Percentiles rank a stretch among this genome's conserved stretches.
These are phyloP conservation scores for Paramecium sexaurelia DNA, from an alignment of 73 alveolate genomes.

Conservation along the genomic window DNA sequence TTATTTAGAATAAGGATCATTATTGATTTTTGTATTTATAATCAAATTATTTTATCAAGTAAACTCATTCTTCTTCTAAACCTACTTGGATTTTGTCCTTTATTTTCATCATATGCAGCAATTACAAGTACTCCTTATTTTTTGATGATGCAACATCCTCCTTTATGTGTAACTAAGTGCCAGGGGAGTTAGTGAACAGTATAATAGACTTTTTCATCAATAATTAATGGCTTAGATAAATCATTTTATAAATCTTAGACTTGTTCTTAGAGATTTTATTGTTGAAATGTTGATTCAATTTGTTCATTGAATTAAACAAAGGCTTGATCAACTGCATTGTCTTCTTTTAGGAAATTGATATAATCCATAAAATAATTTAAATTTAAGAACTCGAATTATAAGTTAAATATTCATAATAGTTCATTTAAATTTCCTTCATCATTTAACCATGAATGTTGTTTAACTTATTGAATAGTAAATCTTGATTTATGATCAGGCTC, in stretches of 20 bases:
- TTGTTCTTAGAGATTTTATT: background rate
- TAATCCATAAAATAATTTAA: background rate
- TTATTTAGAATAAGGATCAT: background rate
- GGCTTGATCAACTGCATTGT: no score
- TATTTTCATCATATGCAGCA: background rate
- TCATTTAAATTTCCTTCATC: background rate
- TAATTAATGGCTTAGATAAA: background rate
- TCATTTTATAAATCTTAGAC: no score
- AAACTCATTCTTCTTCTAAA: background rate
- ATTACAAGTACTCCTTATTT: background rate
- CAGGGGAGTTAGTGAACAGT: no score
- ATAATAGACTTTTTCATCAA: background rate
- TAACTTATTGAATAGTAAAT: background rate
- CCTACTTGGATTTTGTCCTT: background rate
- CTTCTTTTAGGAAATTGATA: background rate
- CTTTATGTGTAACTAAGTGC: no score
- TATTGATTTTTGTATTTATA: background rate
- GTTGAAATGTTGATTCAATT: background rate
- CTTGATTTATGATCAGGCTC: slow-evolving; percentile 10
- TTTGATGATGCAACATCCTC: background rate
- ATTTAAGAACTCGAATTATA: background rate
- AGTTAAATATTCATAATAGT: background rate
- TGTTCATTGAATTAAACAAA: background rate
- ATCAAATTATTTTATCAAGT: background rate
- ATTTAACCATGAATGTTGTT: background rate